phyloP scores from a whole-genome alignment of 2,329 filamentous ascomycete genomes.

The Phyllosticta paracitricarpa region DNA sequence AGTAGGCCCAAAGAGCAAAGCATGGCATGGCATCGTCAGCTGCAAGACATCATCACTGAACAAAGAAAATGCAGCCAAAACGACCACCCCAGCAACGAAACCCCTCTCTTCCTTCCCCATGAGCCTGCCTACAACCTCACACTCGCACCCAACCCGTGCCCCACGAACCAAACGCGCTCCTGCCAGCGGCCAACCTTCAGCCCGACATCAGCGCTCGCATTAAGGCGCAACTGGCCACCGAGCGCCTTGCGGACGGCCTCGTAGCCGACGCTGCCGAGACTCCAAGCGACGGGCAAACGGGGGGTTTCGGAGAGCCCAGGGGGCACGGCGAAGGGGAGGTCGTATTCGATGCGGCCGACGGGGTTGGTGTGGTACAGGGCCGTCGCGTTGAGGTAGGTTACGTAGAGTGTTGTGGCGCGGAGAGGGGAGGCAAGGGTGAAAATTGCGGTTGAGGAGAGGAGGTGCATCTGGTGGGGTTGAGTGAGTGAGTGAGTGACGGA shows the following conservation, averaged over 20 bases:
- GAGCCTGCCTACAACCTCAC: slow-evolving; percentile 28
- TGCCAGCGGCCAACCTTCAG: slow-evolving; percentile 66
- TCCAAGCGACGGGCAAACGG: slow-evolving; percentile 72
- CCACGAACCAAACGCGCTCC: slow-evolving; percentile 49
- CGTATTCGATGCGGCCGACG: slow-evolving; percentile 68
- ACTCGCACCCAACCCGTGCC: slow-evolving; percentile 37
- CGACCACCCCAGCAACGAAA: neutral
- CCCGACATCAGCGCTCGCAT: slow-evolving; percentile 66
- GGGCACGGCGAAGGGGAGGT: slow-evolving; percentile 63
- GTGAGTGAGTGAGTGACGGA: neutral
- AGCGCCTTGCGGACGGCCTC: slow-evolving; percentile 70
- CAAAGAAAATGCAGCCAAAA: neutral
- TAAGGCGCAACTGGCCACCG: slow-evolving; percentile 68
- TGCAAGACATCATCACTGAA: neutral
- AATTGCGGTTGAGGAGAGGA: slow-evolving; percentile 75
- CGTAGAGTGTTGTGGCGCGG: slow-evolving; percentile 58
- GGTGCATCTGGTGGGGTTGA: slow-evolving; percentile 47
- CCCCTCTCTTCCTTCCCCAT: neutral
- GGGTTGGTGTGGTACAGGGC: slow-evolving; percentile 76
- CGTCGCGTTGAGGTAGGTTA: slow-evolving; percentile 73
- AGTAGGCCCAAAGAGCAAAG: too few relatives aligned
- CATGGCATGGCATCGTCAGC: neutral
- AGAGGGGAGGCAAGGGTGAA: slow-evolving; percentile 79
- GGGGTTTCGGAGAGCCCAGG: slow-evolving; percentile 67
- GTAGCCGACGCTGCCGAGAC: slow-evolving; percentile 66